A percentile compares a stretch with the other conserved stretches of the same genome.
Evolutionary conservation across 2,329 filamentous ascomycete species (phyloP).

Genomic region (Fusarium sp.): DNA sequence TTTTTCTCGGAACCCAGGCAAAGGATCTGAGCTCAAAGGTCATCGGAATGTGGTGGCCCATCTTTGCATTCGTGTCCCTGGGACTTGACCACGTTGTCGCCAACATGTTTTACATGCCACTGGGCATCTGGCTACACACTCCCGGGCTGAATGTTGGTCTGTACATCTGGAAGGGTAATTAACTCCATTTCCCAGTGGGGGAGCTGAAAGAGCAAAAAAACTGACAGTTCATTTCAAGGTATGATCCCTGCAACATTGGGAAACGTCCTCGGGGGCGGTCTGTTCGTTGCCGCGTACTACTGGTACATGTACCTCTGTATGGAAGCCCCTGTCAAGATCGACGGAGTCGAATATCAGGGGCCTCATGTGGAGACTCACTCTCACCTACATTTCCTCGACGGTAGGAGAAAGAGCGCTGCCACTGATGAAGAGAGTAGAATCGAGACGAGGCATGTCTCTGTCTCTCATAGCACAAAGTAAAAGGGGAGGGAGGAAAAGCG

Average conservation of each 20-base stretch:
- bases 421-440: conserved; percentile 38
- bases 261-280: conserved; percentile 64
- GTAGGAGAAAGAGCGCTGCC: conserved; percentile 1
- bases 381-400: conserved; percentile 15
- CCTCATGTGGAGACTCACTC: conserved; percentile 8
- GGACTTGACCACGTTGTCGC: conserved; percentile 69
- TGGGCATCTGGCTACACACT: conserved; percentile 63
- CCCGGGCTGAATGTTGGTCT: conserved; percentile 59
- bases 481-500: neutral
- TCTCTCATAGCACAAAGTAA: neutral
- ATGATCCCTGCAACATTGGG: conserved; percentile 65
- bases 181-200: too few species aligned
- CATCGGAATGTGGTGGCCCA: conserved; percentile 67
- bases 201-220: neutral
- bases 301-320: conserved; percentile 41
- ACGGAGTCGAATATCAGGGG: conserved; percentile 23
- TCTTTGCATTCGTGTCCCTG: conserved; percentile 65
- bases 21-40: conserved; percentile 66
- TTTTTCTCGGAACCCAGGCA: conserved; percentile 61
- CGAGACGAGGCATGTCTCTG: conserved; percentile 16
- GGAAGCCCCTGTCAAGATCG: conserved; percentile 26
- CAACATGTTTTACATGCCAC: conserved; percentile 67
- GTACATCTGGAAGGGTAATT: conserved; percentile 67
- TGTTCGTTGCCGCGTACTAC: conserved; percentile 61
- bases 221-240: conserved; percentile 13